These are phyloP conservation scores for Ceratobasidium sp. DNA, from an alignment of 1,284 basidiomycete genomes.

Conservation along the genomic window DNA sequence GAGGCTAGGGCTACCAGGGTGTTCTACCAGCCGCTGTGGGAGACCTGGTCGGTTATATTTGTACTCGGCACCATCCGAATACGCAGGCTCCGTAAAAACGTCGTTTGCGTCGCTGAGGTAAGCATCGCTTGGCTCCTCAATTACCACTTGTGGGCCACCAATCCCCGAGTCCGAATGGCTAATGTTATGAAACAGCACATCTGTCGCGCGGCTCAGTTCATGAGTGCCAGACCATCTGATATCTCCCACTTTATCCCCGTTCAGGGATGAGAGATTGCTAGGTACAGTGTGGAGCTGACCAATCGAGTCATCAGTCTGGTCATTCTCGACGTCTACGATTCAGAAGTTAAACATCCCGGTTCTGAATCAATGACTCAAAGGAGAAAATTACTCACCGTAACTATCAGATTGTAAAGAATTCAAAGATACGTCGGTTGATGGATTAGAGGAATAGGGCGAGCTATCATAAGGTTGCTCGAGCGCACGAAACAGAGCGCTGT, in stretches of 20 bases:
- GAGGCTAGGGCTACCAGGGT: neutral
- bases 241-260: constrained; percentile 26
- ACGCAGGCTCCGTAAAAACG: neutral
- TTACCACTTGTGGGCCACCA: neutral
- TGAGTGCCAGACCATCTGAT: constrained; percentile 29
- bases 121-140: constrained; percentile 14
- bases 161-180: neutral
- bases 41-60: neutral
- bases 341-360: neutral
- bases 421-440: neutral
- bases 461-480: constrained; percentile 39
- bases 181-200: constrained; percentile 29
- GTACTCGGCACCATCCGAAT: constrained; percentile 8
- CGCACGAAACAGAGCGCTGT: constrained; percentile 38
- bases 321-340: neutral
- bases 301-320: neutral
- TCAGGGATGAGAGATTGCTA: constrained; percentile 31
- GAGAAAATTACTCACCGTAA: neutral
- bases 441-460: neutral
- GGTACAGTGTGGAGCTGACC: constrained; percentile 14
- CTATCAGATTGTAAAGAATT: neutral
- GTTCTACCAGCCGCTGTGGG: neutral
- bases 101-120: neutral
- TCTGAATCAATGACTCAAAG: neutral
- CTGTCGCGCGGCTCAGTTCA: constrained; percentile 15